Evolutionary conservation across 176 grass and related monocot species (phyloP), one percentile per base, ranked within the genome.

Genomic region (Chloris gayana): DNA sequence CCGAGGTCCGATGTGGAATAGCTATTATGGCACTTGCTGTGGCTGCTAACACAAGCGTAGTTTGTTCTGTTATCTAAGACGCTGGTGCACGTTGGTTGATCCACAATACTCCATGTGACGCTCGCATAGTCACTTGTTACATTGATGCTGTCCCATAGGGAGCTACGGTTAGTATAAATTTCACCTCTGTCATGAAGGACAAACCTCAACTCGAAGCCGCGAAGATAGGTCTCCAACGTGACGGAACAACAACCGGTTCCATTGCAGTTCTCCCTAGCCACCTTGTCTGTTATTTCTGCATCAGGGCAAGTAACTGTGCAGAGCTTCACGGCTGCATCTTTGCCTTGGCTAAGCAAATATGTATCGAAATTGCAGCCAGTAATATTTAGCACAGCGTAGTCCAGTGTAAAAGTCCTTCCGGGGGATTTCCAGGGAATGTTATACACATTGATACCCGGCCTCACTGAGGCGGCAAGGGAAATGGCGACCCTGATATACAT

Each of bases 181-280:
- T 34, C 64, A 4, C 14, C 12, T 49, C 46, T 49, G 19, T 14
- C 17, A 1, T 2, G 50, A 32, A 14, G 49, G 34, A 85, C 38
- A 72, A 85, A 78, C 9, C 7, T 31, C 0, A 78, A 3, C 26
- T 67, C 58, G 57, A 78, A 79, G 0, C 5, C 42, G 10, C 9
- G 30, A 0, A 17, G 8, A 11, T 2, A 3, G 1, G 0, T 21
- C 50, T 0, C 0, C 24, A 62, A 0, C 0, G 0, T 0, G 11
- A 85, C 17, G 1, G 50, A 0, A 29, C 83, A 85, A 31, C 73
- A 85, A 0, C 72, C 66, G 17, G 64, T 70, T 6, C 74, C 74
- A n/a, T 70, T 51, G 68, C 83, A 85, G 21, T 51, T 45, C 37
- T 76, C 1, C n/a, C 3, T 35, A 54, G 14, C 64, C 3, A 14